phyloP scores from a whole-genome alignment of 2,329 filamentous ascomycete species.

The Botrytis squamosa region DNA sequence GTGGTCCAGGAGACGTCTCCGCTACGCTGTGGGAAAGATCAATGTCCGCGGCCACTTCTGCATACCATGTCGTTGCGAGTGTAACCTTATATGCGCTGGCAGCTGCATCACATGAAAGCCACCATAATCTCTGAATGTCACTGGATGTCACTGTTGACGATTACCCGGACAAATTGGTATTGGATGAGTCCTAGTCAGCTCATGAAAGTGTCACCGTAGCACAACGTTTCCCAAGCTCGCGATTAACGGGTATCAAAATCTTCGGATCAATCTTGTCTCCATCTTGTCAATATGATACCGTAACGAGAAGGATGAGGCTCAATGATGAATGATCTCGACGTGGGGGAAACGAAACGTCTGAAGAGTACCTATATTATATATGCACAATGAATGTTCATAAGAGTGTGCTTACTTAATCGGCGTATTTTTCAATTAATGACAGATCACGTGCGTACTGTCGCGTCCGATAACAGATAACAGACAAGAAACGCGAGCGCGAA shows the following conservation, averaged over 20 bases:
- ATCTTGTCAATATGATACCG: conserved; percentile 5
- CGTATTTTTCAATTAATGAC: neutral
- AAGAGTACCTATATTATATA: neutral
- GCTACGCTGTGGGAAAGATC: neutral
- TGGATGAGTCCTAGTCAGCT: neutral
- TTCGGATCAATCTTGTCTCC: neutral
- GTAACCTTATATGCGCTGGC: conserved; percentile 1
- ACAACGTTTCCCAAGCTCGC: neutral
- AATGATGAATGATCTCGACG: neutral
- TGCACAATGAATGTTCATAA: neutral
- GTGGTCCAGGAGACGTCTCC: neutral
- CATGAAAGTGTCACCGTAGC: conserved; percentile 8
- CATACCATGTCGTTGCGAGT: neutral
- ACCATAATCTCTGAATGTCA: neutral
- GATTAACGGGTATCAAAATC: no score
- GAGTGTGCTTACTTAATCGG: neutral
- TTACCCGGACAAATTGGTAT: neutral
- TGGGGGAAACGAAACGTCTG: neutral
- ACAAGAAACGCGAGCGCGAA: neutral
- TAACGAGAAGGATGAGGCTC: neutral
- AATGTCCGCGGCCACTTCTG: neutral
- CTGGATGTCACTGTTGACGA: neutral
- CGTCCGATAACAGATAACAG: conserved; percentile 9
- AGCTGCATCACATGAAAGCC: no score
- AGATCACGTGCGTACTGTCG: neutral